Base-by-base conservation (phyloP, 768 basidiomycete species). In the Pleurotus platypus region DNA sequence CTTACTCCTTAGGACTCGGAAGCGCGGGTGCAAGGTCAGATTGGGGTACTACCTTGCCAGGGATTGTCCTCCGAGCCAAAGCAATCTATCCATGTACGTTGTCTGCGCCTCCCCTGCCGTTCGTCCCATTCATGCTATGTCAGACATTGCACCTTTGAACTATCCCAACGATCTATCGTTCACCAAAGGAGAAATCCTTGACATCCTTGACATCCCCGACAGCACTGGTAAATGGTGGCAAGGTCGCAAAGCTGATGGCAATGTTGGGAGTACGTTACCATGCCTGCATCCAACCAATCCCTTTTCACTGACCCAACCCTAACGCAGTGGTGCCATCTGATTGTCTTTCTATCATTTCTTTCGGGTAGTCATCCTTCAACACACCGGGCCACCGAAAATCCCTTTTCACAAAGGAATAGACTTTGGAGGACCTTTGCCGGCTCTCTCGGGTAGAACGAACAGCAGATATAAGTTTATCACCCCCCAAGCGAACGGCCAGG, bases 81-180 rank as follows among this genome's bases (percentile, higher is more conserved):
- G 94, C 94, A 5, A 73, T 94, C 56, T 97, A 95, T 77, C 82
- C 89, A 55, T 97, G 94, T 95, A 66, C 69, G 86, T 76, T 12
- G 49, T 56, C 4, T 59, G 45, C 57, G 49, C 16, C 61, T 56
- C 26, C 40, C 2, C 22, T 49, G 45, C 61, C 53, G 53, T 54
- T 38, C 57, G 48, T 18, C 58, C 42, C 63, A 60, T 64, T 69
- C 24, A 72, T 60, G 54, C 38, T 13, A 49, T 62, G 61, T 39
- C 40, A 98, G 96, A 99, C 75, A 83, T 82, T 48, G 96, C 94
- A n/a, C 92, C 90, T 2, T 76, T 90, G 22, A 94, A 98, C 57
- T 97, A 99, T 70, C 92, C 95, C 11, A 97, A 92, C 67, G 97
- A 99, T 73, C 89, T 99, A 39, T 91, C 92, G 47, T 98, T 99